Conservation (phyloP, 805 yeast species). For the Candida nanaspora region DNA sequence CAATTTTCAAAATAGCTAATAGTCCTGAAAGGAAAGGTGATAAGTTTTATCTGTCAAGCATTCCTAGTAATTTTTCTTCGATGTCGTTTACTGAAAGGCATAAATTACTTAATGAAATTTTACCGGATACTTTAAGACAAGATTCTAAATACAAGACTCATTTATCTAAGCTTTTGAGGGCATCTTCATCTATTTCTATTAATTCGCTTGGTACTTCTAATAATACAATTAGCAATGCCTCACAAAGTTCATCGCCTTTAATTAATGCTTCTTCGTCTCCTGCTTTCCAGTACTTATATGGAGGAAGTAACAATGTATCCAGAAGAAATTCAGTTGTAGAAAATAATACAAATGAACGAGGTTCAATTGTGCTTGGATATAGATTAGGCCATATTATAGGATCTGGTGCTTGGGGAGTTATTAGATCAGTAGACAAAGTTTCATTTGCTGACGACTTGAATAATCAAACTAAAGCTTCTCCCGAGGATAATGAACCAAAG, state of each 20-base stretch:
- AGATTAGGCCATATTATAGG: slow-evolving; percentile 70
- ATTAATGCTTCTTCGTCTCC: slow-evolving; percentile 12
- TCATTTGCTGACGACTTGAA: slow-evolving; percentile 1
- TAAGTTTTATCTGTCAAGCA: slow-evolving; percentile 32
- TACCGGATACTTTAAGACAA: slow-evolving; percentile 19
- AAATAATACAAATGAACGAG: slow-evolving; percentile 48
- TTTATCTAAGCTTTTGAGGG: slow-evolving; percentile 21
- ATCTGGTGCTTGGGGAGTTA: slow-evolving; percentile 85
- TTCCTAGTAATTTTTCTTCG: slow-evolving; percentile 42
- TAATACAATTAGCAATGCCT: no score
- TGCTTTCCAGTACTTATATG: slow-evolving; percentile 14
- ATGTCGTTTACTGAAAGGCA: slow-evolving; percentile 47
- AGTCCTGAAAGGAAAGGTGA: slow-evolving; percentile 32
- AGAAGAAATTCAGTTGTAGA: neutral
- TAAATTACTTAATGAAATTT: slow-evolving; percentile 21
- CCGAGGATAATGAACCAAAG: slow-evolving; percentile 4
- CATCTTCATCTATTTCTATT: slow-evolving; percentile 13
- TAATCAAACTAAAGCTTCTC: slow-evolving; percentile 5
- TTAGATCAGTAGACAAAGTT: slow-evolving; percentile 33
- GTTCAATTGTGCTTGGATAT: slow-evolving; percentile 56
- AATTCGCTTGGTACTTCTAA: no score
- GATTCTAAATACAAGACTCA: slow-evolving; percentile 24
- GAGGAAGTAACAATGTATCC: slow-evolving; percentile 11
- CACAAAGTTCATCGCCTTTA: neutral
- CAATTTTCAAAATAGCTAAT: slow-evolving; percentile 17